Conservation (phyloP, 768 basidiomycete species). For the Coprinopsis cinerea region DNA sequence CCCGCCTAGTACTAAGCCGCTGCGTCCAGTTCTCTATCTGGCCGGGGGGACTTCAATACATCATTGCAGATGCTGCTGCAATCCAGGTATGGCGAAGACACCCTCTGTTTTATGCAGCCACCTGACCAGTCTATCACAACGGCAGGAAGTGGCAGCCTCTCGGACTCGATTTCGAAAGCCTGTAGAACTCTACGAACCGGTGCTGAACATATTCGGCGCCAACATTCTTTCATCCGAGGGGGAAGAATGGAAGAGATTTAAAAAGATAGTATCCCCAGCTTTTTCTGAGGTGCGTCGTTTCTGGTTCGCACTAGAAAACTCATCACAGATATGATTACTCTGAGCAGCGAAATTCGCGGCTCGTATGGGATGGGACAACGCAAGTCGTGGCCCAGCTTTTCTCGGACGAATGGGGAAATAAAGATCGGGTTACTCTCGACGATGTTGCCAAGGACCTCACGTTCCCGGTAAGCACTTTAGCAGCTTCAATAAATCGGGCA, state of each 20-base stretch:
- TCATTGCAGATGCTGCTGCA: conserved; percentile 34
- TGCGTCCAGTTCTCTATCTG: not conserved
- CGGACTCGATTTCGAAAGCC: conserved; percentile 52
- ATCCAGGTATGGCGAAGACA: conserved; percentile 28
- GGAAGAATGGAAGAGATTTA: conserved; percentile 58
- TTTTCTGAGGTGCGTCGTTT: conserved; percentile 24
- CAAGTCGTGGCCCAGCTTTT: conserved; percentile 35
- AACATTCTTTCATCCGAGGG: conserved; percentile 59
- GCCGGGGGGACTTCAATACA: not conserved
- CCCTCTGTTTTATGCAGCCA: not conserved
- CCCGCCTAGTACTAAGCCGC: no score
- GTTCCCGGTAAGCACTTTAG: conserved; percentile 41
- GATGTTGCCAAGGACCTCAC: conserved; percentile 46
- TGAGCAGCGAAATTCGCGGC: conserved; percentile 35
- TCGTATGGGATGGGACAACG: conserved; percentile 42
- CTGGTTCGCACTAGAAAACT: not conserved
- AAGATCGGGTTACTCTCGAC: conserved; percentile 30
- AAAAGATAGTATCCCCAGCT: conserved; percentile 51
- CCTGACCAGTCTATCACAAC: not conserved
- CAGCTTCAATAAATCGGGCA: no score
- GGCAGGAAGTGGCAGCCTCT: conserved; percentile 46
- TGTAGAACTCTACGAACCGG: conserved; percentile 30
- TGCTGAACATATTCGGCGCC: conserved; percentile 45
- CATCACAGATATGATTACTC: not conserved
- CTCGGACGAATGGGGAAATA: conserved; percentile 38